Percentiles rank a stretch among this genome's conserved stretches.
Evolutionary conservation across 345 rosid genomes (phyloP).

Genomic region (Gossypium sturtianum): DNA sequence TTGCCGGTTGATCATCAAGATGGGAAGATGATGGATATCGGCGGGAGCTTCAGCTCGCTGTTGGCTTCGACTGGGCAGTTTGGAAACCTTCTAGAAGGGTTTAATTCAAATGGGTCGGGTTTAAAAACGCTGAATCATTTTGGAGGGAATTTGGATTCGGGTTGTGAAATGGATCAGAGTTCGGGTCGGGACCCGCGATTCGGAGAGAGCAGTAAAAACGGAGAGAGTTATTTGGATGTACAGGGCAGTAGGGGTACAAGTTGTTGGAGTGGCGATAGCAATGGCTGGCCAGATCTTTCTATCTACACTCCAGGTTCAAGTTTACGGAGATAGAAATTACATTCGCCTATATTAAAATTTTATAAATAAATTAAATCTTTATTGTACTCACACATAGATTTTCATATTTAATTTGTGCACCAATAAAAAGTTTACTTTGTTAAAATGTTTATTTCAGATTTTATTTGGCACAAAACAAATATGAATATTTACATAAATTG

Average conservation of each 20-base stretch:
- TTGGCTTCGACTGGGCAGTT: constrained; percentile 41
- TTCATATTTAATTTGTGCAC: not conserved
- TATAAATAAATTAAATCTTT: not conserved
- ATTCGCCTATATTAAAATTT: not conserved
- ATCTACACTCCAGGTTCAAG: constrained; percentile 59
- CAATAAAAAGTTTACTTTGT: not conserved
- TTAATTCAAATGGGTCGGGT: constrained; percentile 39
- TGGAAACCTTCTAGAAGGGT: constrained; percentile 39
- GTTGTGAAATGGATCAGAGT: constrained; percentile 7
- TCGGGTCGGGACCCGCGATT: constrained; percentile 17
- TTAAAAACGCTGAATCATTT: constrained; percentile 32
- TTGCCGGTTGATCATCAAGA: constrained; percentile 36
- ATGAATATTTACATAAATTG: too few species aligned
- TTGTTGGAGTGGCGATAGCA: constrained; percentile 35
- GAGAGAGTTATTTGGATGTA: constrained; percentile 21
- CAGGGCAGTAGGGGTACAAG: constrained; percentile 24
- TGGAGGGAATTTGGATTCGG: constrained; percentile 29
- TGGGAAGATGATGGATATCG: constrained; percentile 31
- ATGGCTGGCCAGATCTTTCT: constrained; percentile 68
- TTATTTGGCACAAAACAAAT: too few species aligned
- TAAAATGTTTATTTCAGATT: too few species aligned
- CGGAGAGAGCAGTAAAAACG: constrained; percentile 19
- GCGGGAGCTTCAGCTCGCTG: constrained; percentile 57
- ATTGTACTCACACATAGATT: not conserved
- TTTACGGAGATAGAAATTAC: constrained; percentile 15